Conservation (phyloP, 116 monocot genomes). For the Cymodocea nodosa region DNA sequence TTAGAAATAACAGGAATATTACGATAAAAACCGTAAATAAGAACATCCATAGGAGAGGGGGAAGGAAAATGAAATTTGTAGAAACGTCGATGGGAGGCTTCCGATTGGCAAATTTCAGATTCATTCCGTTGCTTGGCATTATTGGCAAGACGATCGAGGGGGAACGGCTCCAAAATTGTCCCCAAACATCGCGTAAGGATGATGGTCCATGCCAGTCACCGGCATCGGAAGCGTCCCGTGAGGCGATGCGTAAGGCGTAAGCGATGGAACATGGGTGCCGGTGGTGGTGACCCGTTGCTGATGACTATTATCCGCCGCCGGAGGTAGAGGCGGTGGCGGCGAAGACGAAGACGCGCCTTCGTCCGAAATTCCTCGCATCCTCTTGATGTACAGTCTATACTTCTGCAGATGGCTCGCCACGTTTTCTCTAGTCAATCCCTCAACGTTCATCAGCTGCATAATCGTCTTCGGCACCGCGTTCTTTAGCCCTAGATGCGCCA, state of each 20-base stretch:
- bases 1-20: no score
- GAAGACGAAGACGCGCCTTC: conserved; percentile 15
- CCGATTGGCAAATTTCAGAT: no score
- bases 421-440: conserved; percentile 48
- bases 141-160: no score
- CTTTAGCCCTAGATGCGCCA: conserved; percentile 33
- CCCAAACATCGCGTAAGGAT: no score
- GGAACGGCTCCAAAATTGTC: no score
- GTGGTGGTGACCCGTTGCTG: not conserved
- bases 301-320: not conserved
- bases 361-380: conserved; percentile 16
- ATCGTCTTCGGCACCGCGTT: conserved; percentile 29
- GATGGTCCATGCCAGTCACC: conserved; percentile 16
- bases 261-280: no score
- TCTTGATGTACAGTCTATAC: conserved; percentile 35
- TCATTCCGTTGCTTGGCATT: no score
- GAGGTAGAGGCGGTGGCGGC: not conserved
- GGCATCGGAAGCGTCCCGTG: conserved; percentile 22
- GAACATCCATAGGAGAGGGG: no score
- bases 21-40: no score
- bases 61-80: no score
- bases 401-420: conserved; percentile 59
- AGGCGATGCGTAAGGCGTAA: conserved; percentile 15
- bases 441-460: conserved; percentile 25
- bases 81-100: no score